Conservation (phyloP, 768 basidiomycete genomes). For the Boletus coccyginus region DNA sequence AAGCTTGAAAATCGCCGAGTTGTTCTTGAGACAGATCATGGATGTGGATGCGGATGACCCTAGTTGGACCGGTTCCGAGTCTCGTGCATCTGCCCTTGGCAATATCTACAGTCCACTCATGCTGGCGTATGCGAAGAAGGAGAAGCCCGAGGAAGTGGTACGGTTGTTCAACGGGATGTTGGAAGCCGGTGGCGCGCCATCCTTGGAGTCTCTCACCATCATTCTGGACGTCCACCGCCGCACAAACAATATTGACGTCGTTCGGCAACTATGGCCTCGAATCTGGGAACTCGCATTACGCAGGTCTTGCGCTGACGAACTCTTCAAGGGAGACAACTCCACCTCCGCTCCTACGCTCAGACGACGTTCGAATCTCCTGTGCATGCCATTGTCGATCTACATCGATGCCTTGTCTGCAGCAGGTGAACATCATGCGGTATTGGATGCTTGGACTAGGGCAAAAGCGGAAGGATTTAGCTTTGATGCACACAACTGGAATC, state of each 20-base stretch:
- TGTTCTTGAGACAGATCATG: conserved; percentile 57
- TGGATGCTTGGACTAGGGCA: conserved; percentile 64
- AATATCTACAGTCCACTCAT: conserved; percentile 64
- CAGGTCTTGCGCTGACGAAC: conserved; percentile 32
- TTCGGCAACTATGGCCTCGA: conserved; percentile 64
- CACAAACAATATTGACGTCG: conserved; percentile 49
- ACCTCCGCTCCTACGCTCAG: conserved; percentile 10
- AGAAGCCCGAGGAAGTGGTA: conserved; percentile 51
- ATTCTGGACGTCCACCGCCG: conserved; percentile 74
- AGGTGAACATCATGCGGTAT: conserved; percentile 60
- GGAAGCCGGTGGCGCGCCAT: conserved; percentile 52
- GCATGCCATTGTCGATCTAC: conserved; percentile 76
- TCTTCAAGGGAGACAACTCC: conserved; percentile 30
- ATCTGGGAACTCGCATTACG: conserved; percentile 58
- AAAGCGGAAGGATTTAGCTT: conserved; percentile 66
- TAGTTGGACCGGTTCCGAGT: conserved; percentile 40
- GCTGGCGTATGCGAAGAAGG: conserved; percentile 42
- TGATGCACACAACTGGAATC: conserved; percentile 92
- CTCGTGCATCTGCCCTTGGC: conserved; percentile 45
- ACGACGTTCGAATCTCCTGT: conserved; percentile 56
- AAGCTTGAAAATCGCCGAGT: conserved; percentile 58
- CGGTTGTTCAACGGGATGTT: conserved; percentile 53
- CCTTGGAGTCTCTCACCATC: conserved; percentile 56
- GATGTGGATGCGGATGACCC: conserved; percentile 31
- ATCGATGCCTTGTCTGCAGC: conserved; percentile 70